phyloP scores from a whole-genome alignment of 495 filamentous ascomycete species.

The Lasiosphaeria ovina region DNA sequence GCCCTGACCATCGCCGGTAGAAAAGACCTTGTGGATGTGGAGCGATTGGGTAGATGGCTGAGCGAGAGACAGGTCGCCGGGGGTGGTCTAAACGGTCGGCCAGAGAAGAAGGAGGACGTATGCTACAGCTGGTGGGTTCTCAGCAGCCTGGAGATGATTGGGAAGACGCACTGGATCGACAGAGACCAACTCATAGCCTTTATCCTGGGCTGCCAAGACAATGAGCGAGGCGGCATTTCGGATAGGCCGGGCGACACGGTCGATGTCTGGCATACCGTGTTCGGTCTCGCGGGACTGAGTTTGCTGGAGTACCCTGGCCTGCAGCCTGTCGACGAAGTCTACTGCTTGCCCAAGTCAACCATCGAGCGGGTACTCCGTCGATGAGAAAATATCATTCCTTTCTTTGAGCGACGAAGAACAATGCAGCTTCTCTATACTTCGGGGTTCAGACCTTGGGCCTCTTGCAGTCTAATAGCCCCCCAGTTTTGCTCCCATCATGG shows the following conservation, averaged over 20 bases:
- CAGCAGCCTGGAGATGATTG: conserved; percentile 86
- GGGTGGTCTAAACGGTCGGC: conserved; percentile 89
- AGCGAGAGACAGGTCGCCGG: conserved; percentile 85
- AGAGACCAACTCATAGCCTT: conserved; percentile 69
- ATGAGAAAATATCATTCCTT: conserved; percentile 15
- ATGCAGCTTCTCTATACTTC: background rate
- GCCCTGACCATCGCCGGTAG: conserved; percentile 78
- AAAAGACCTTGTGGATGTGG: conserved; percentile 78
- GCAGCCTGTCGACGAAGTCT: conserved; percentile 79
- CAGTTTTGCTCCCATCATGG: conserved; percentile 44
- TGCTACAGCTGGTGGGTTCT: conserved; percentile 99
- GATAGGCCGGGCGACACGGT: conserved; percentile 93
- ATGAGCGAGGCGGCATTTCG: conserved; percentile 78
- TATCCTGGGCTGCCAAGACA: conserved; percentile 85
- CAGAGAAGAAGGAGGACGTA: conserved; percentile 94
- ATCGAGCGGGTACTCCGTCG: conserved; percentile 52
- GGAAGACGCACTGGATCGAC: conserved; percentile 87
- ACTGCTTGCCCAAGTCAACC: conserved; percentile 76
- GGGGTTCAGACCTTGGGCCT: conserved; percentile 30
- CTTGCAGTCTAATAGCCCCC: conserved; percentile 76
- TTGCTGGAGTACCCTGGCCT: conserved; percentile 74
- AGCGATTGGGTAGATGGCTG: conserved; percentile 83
- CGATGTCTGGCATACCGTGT: conserved; percentile 93
- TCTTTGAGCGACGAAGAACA: background rate
- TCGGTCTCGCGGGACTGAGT: conserved; percentile 86